A percentile compares a stretch with the other conserved stretches of the same genome.
These are phyloP conservation scores for Abrus precatorius DNA, from an alignment of 306 rosid genomes.

Conservation along the genomic window DNA sequence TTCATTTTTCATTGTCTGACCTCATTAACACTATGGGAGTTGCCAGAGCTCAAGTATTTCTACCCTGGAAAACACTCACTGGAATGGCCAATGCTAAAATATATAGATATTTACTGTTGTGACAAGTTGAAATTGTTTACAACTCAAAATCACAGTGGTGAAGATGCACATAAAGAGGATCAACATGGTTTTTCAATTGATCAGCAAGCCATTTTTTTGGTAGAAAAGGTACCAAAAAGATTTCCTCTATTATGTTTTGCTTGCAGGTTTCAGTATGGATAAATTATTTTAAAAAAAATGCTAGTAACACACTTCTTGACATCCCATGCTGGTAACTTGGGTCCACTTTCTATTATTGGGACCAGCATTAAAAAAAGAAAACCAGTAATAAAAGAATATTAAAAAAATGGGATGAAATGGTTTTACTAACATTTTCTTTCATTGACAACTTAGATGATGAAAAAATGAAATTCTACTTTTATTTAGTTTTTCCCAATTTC, in stretches of 20 bases:
- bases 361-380: neutral
- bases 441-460: neutral
- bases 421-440: neutral
- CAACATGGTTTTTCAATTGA: neutral
- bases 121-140: neutral
- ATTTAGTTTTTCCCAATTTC: too few species aligned
- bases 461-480: neutral
- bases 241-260: neutral
- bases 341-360: neutral
- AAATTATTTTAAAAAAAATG: neutral
- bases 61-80: neutral
- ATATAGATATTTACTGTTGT: slow-evolving; percentile 21
- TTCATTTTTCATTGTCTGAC: neutral
- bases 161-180: neutral
- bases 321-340: neutral
- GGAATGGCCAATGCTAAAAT: neutral
- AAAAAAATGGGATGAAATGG: too few species aligned
- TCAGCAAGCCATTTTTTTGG: neutral
- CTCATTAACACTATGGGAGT: neutral
- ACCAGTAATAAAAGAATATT: neutral
- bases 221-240: slow-evolving; percentile 6
- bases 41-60: slow-evolving; percentile 33
- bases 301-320: neutral
- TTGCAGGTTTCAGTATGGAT: neutral
- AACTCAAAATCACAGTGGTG: neutral